Conservation (phyloP, 352 stramenopile genomes). For the Globisporangium nodosum region DNA sequence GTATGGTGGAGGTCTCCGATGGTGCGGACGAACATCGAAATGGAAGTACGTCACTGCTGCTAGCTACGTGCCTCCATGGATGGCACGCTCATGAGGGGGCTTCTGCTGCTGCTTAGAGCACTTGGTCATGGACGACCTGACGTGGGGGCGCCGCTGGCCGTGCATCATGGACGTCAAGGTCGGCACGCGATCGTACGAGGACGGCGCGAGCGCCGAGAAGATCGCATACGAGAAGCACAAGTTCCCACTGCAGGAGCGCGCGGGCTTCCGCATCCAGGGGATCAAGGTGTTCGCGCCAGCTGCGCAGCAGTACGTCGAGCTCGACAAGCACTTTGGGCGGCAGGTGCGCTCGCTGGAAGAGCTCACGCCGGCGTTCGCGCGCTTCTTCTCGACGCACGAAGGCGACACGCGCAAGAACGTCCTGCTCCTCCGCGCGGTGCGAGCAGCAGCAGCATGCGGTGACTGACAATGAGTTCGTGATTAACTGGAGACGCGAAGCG, state of each 20-base stretch:
- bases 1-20: slow-evolving; percentile 33
- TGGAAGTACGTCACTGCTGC: slow-evolving; percentile 3
- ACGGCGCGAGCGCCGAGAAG: slow-evolving; percentile 84
- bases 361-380: slow-evolving; percentile 59
- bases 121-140: slow-evolving; percentile 89
- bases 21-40: slow-evolving; percentile 6
- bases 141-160: slow-evolving; percentile 67
- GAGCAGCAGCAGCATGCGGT: slow-evolving; percentile 2
- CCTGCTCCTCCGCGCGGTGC: slow-evolving; percentile 40
- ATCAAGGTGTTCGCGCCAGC: slow-evolving; percentile 84
- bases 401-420: slow-evolving; percentile 12
- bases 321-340: slow-evolving; percentile 87
- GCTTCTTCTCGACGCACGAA: slow-evolving; percentile 69
- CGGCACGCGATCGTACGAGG: slow-evolving; percentile 92
- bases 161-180: slow-evolving; percentile 98
- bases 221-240: slow-evolving; percentile 88
- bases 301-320: slow-evolving; percentile 56
- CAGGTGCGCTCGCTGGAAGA: slow-evolving; percentile 43
- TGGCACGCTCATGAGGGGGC: background rate
- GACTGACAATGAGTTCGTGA: background rate
- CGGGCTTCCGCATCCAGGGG: slow-evolving; percentile 93
- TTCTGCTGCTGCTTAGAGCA: slow-evolving; percentile 43
- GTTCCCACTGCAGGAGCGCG: slow-evolving; percentile 87
- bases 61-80: background rate
- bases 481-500: no score